Base-by-base conservation (phyloP, 192 early-diverging fungal species). In the Backusella circina region DNA sequence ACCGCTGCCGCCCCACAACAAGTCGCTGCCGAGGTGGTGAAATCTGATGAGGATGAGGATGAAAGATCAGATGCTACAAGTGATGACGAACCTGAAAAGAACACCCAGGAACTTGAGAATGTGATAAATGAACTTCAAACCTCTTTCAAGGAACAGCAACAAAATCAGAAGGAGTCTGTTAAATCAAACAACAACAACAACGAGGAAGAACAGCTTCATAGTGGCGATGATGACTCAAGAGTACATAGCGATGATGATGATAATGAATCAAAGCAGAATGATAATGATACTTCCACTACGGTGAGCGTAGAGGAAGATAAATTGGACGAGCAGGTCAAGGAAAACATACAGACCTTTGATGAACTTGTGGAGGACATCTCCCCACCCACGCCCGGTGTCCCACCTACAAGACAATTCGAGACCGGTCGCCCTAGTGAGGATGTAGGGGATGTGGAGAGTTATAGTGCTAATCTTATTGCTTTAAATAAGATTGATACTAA, bases 351-450 rank as follows among this genome's bases (percentile, higher is more conserved):
- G 18, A 21, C 71, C 31, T 32, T 26, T 35, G 71, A 73, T 35
- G 44, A 37, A 6, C 51, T 54, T 23, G 51, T 54, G 9, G 51
- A 70, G 15, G 74, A 70, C 8, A 50, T 80, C 1, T 74, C 65
- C 26, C 79, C 79, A 61, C 79, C 79, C 9, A 80, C 79, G 6
- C 79, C 79, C 6, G 79, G 79, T 50, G 18, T 74, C 10, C 67
- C 67, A 6, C 79, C 79, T 26, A 61, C 71, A 10, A 39, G 30
- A 32, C 57, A 54, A 64, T 26, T 51, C 5, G 36, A 67, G 13
- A 10, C 39, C 23, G 28, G 65, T 26, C 61, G 65, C 8, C 72
- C 47, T 21, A 47, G 61, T 51, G 71, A 72, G 44, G 76, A 77
- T 9, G 26, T 57, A 3, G 72, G 57, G 9, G 37, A 65, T 47